These are phyloP conservation scores for Coemansia pectinata DNA, from an alignment of 192 early-diverging fungal species.

Conservation along the genomic window DNA sequence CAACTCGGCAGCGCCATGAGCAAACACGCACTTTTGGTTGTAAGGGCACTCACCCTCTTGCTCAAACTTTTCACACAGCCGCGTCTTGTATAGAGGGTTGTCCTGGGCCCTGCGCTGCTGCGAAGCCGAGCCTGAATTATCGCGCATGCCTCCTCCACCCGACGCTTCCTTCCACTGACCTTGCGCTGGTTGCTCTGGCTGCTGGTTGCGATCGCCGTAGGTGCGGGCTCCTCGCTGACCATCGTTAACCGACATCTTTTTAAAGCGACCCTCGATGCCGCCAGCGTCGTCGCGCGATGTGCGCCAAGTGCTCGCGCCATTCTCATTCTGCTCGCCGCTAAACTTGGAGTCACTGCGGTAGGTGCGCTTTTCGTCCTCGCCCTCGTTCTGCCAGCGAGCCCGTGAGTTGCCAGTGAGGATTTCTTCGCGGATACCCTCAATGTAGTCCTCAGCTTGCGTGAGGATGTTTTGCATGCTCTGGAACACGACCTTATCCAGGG, in stretches of 20 bases:
- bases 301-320: slow-evolving; percentile 22
- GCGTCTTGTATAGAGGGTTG: slow-evolving; percentile 85
- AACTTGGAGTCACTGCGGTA: slow-evolving; percentile 15
- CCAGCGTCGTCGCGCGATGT: slow-evolving; percentile 15
- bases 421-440: slow-evolving; percentile 59
- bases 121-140: slow-evolving; percentile 9
- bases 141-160: slow-evolving; percentile 3
- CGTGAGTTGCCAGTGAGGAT: slow-evolving; percentile 28
- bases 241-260: slow-evolving; percentile 21
- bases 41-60: slow-evolving; percentile 89
- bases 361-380: slow-evolving; percentile 38
- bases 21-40: slow-evolving; percentile 90
- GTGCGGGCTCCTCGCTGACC: slow-evolving; percentile 12
- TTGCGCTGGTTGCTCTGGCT: slow-evolving; percentile 13
- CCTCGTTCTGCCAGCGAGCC: slow-evolving; percentile 42
- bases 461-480: slow-evolving; percentile 85
- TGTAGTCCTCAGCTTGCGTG: slow-evolving; percentile 64
- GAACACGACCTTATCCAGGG: slow-evolving; percentile 68
- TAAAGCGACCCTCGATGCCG: slow-evolving; percentile 29
- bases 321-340: background rate
- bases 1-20: slow-evolving; percentile 64
- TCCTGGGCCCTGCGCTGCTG: slow-evolving; percentile 55
- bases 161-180: background rate
- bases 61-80: slow-evolving; percentile 83
- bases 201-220: slow-evolving; percentile 20